Conservation (phyloP, 2,329 filamentous ascomycete species). For the Paecilomyces sp. region DNA sequence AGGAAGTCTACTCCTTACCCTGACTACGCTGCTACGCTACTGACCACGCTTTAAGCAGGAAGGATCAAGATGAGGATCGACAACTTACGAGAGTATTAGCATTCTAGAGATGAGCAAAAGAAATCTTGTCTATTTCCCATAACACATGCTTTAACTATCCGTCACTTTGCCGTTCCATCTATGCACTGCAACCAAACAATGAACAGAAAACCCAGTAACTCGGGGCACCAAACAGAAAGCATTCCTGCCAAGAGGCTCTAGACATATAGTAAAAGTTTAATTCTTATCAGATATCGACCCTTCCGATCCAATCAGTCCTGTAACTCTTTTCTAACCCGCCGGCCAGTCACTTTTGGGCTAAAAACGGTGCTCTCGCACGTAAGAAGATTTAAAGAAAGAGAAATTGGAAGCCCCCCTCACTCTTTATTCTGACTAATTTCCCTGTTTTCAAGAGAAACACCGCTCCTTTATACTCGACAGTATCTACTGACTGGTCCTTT, state of each 20-base stretch:
- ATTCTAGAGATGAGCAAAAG: background rate
- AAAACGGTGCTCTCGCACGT: background rate
- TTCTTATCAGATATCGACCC: background rate
- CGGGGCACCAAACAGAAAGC: background rate
- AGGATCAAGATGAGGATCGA: background rate
- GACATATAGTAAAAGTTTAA: background rate
- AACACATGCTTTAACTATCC: background rate
- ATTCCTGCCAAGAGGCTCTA: background rate
- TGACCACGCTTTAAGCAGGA: background rate
- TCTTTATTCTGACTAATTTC: background rate
- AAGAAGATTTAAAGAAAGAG: background rate
- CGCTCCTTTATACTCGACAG: background rate
- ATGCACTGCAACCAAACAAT: background rate
- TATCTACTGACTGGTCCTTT: background rate
- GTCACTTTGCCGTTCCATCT: background rate
- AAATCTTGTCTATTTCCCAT: background rate
- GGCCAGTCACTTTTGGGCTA: background rate
- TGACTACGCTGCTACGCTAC: background rate
- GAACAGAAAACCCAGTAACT: background rate
- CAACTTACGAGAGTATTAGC: background rate
- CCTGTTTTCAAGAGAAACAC: background rate
- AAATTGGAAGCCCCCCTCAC: background rate
- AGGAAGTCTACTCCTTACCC: background rate
- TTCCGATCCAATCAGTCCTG: background rate
- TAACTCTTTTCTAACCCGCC: background rate